Evolutionary conservation across 257 asterid species (phyloP), one percentile per base, ranked within the genome.

Genomic region (Petunia axillaris): DNA sequence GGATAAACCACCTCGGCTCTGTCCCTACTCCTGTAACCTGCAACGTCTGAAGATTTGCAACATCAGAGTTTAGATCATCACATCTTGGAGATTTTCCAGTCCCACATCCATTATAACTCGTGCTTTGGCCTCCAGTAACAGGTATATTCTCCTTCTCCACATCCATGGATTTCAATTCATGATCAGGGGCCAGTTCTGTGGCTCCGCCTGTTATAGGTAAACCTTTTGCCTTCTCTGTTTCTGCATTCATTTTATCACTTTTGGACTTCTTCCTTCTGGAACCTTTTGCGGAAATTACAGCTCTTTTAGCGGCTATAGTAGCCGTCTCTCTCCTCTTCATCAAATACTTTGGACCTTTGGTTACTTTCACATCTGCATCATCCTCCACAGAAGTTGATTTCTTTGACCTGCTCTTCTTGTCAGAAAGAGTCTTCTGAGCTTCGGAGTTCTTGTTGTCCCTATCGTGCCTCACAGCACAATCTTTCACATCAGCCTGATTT

Each of bases 1-100:
- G 79, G 62, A 95, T 91, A 83, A 93, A 95, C 83, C 93, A 90
- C 65, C 82, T 89, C 37, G 91, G 90, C 52, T 88, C 94, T 53
- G 74, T 43, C 64, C 74, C 89, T 58, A 25, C 79, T 83, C 64
- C 57, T 46, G 77, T 70, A 70, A 14, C 58, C 50, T 79, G 77
- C 78, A 37, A 71, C 14, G 82, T 57, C 58, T 62, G 85, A 13
- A 82, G 44, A 59, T 41, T 5, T 43, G 77, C 55, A 78, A 48
- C 52, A 53, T 36, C 83, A 39, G 40, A 39, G 55, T 83, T 81
- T 4, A 53, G 73, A 82, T 78, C 83, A 4, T 40, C 62, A 10
- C 82, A 44, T 53, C 25, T 70, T 39, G 89, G 68, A 70, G 77
- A 81, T 66, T 77, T 79, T 9, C 52, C 81, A 68, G 82, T 82